Evolutionary conservation across 2,329 filamentous ascomycete genomes (phyloP), one percentile per base, ranked within the genome.

Genomic region (Alternaria longipes): DNA sequence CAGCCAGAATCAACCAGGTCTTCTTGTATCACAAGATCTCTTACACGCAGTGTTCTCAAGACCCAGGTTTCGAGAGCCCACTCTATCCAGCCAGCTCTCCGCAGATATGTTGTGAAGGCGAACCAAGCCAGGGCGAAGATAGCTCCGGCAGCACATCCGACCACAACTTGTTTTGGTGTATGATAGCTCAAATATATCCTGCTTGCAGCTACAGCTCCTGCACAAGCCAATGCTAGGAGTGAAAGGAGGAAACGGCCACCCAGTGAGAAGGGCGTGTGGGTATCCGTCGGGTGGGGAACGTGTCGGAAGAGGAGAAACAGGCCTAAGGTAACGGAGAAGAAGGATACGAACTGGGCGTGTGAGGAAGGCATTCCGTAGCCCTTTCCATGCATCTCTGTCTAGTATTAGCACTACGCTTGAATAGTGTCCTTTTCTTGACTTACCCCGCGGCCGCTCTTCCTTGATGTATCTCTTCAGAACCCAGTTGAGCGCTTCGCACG

Each of bases 361-460:
- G 94, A 97, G 8, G 87, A 90, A 11, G 95, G 95, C 96, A 99
- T 99, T 71, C 95, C 96, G 76, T 99, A 99, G 66, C 95, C 95
- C 79, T 97, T 97, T 57, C 93, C 87, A 74, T 94, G 89, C 83
- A 90, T 88, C 79, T 87, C 87, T 89, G 56, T 24, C 5, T 28
- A 22, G 5, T n/a, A 24, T 65, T 26, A 65, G 54, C 42, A 57
- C 34, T 24, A 24, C 11, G 26, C n/a, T 32, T 22, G 16, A 26
- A 38, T 34, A 11, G 9, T 20, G 7, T 16, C 28, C 20, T n/a
- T 18, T 14, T 26, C 7, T 32, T 22, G 46, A 20, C 85, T 84
- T 90, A 87, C 90, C 90, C 64, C 85, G 87, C 28, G 95, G 95
- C 51, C 95, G 87, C 79, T 97, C 92, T 79, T 98, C 93, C 76